Evolutionary conservation across 2,329 filamentous ascomycete species (phyloP).

Genomic region (Cytospora piceicola): DNA sequence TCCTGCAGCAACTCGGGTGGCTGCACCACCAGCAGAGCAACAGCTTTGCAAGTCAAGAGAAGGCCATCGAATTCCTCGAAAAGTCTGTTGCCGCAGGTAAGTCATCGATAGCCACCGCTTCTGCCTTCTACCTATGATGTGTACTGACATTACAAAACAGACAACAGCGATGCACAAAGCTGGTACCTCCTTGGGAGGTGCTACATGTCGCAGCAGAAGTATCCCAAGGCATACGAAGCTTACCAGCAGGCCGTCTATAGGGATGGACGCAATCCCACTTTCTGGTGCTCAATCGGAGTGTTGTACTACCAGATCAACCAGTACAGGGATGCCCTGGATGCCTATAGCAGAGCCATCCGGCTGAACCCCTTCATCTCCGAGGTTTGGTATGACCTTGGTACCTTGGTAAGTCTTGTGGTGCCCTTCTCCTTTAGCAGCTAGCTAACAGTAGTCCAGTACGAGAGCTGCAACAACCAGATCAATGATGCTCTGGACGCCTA

Average conservation of each 20-base stretch:
- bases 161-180: constrained; percentile 93
- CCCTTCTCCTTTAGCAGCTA: constrained; percentile 31
- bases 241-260: constrained; percentile 99
- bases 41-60: constrained; percentile 88
- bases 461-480: constrained; percentile 99
- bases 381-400: constrained; percentile 98
- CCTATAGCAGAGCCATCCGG: constrained; percentile 94
- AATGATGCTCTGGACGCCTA: constrained; percentile 95
- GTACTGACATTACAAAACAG: constrained; percentile 51
- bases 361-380: constrained; percentile 98
- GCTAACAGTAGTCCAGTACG: constrained; percentile 65
- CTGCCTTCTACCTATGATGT: constrained; percentile 16
- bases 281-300: constrained; percentile 99
- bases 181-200: constrained; percentile 98
- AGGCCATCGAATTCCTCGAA: constrained; percentile 95
- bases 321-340: constrained; percentile 95
- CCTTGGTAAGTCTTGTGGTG: constrained; percentile 68
- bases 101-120: constrained; percentile 40
- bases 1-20: constrained; percentile 97
- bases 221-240: constrained; percentile 96
- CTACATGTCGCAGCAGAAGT: constrained; percentile 99
- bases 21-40: constrained; percentile 95
- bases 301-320: constrained; percentile 99
- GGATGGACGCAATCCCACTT: constrained; percentile 95
- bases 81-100: constrained; percentile 92